A percentile compares a stretch with the other conserved stretches of the same genome.
phyloP scores from a whole-genome alignment of 176 grass and related monocot species.

The Carex littledalei region DNA sequence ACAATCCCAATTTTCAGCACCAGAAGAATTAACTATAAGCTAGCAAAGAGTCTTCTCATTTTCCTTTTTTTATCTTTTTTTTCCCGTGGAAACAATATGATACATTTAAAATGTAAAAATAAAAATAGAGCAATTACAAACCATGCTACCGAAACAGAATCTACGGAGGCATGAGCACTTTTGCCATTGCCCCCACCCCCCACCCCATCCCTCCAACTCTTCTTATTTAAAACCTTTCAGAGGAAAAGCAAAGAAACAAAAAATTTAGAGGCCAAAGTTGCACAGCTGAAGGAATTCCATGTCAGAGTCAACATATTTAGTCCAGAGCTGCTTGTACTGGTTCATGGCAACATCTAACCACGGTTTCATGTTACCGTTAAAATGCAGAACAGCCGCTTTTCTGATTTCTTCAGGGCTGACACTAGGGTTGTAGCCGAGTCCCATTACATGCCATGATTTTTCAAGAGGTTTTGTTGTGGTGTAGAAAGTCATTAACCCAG shows the following conservation, averaged over 20 bases:
- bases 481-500: slow-evolving; percentile 80
- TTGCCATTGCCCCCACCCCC: neutral
- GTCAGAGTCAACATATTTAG: slow-evolving; percentile 86
- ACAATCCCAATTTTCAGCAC: neutral
- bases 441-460: slow-evolving; percentile 93
- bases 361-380: slow-evolving; percentile 96
- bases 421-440: slow-evolving; percentile 89
- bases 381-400: slow-evolving; percentile 73
- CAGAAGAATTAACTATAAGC: neutral
- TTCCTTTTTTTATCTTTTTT: neutral
- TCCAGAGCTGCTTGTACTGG: slow-evolving; percentile 95
- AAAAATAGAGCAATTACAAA: neutral
- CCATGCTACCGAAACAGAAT: neutral
- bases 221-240: neutral
- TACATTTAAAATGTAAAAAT: slow-evolving; percentile 10
- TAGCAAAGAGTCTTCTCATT: neutral
- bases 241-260: neutral
- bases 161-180: slow-evolving; percentile 2
- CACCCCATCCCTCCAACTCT: neutral
- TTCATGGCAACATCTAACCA: slow-evolving; percentile 97
- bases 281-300: slow-evolving; percentile 96
- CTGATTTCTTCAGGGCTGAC: slow-evolving; percentile 72
- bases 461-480: slow-evolving; percentile 78
- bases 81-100: neutral
- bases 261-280: slow-evolving; percentile 71